Percentiles rank a stretch among this genome's conserved stretches.
Evolutionary conservation across 345 rosid species (phyloP).

Genomic region (Dimocarpus longan): DNA sequence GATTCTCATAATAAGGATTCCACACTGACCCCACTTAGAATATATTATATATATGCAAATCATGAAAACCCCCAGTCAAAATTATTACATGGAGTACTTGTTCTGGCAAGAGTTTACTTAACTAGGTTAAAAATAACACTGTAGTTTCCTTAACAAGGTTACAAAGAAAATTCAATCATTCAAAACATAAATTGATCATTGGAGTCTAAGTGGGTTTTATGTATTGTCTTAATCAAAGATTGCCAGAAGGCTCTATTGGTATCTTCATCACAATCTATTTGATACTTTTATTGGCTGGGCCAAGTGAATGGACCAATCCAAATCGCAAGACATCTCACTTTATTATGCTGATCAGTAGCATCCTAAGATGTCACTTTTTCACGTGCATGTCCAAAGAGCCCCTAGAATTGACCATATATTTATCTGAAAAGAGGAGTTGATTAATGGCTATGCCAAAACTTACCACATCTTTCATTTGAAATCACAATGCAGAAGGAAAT

Average conservation of each 20-base stretch:
- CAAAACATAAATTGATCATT: not conserved
- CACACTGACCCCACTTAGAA: conserved; percentile 2
- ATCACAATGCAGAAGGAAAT: no score
- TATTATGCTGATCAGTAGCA: conserved; percentile 25
- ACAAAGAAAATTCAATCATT: conserved; percentile 16
- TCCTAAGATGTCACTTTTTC: conserved; percentile 36
- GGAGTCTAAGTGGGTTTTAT: conserved; percentile 12
- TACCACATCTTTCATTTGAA: not conserved
- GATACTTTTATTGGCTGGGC: conserved; percentile 19
- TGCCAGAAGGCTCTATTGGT: not conserved
- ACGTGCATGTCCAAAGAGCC: conserved; percentile 22
- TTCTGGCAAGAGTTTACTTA: not conserved
- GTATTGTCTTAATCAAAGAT: conserved; percentile 12
- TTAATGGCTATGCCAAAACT: not conserved
- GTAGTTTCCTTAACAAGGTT: conserved; percentile 27
- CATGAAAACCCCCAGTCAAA: not conserved
- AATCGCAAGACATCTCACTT: conserved; percentile 16
- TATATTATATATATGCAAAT: not conserved
- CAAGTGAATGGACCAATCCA: conserved; percentile 30
- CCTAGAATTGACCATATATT: conserved; percentile 11
- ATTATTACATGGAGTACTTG: not conserved
- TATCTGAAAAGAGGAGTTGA: not conserved
- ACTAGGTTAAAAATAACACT: conserved; percentile 4
- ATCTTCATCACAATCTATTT: conserved; percentile 4
- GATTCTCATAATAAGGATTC: conserved; percentile 24